Base-by-base conservation (phyloP, 2,329 filamentous ascomycete genomes). In the Zymoseptoria crescenta region DNA sequence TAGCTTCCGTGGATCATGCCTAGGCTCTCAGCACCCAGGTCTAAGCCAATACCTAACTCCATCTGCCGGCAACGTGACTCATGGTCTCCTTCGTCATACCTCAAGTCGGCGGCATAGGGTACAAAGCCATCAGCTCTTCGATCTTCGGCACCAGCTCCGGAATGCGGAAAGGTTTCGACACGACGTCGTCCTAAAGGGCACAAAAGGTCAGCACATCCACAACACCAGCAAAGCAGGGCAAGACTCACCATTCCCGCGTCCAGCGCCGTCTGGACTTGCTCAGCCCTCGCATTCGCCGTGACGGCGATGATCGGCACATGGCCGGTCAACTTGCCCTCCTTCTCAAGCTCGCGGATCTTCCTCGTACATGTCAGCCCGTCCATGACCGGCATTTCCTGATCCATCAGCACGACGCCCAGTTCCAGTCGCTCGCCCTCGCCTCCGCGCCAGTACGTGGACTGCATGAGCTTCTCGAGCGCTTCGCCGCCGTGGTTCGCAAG, bases 341-440 rank as follows among this genome's bases (percentile, higher is more conserved):
- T 75, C 70, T 92, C 87, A 19, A 89, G 76, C 60, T 87, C 81
- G 19, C 89, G 81, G 56, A 93, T 91, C 60, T 78, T 82, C 49
- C 81, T 79, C 10, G 88, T 85, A 63, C 88, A 90, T 1, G 87
- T 87, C 72, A 89, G 83, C 41, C 89, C 89, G 67, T 92, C 87
- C 88, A 91, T 91, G 50, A 91, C 81, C 1, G 88, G 88, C 88
- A 92, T 92, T 68, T 91, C 88, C 53, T 91, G 79, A 69, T 92
- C 89, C 88, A 92, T 91, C 5, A 92, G 73, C 10, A 92, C 85
- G 52, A 91, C 69, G 29, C 68, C 69, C 1, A 73, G 56, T 52
- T 71, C 65, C 13, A 72, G 56, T 24, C 59, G 62, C 24, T 58
- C 56, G 9, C 52, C 35, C 21, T n/a, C 55, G 24, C 20, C 19